Base-by-base conservation (phyloP, 345 rosid species). In the Capsella bursapastoris region DNA sequence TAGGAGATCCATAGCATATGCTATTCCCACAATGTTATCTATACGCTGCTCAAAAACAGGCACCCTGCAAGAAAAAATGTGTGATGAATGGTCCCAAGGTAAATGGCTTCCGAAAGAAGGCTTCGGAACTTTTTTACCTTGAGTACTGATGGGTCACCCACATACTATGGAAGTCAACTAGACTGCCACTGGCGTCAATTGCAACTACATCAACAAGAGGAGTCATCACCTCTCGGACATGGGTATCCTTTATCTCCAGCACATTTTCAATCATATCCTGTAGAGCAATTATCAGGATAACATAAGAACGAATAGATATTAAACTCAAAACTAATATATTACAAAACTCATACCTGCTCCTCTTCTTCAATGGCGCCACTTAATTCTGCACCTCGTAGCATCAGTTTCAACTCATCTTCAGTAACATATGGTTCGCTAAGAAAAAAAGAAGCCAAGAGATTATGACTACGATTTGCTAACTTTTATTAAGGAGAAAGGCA, bases 241-340 rank as follows among this genome's bases (percentile, higher is more conserved):
- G 89, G 8, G 97, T 95, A 82, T 95, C 99, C 75, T 95, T 95
- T 18, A 95, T 92, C 86, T 92, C 99, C 70, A 95, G 84, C 79
- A 95, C 99, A 84, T 95, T 95, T 83, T 95, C 98, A 78, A 95
- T 95, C 98, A 95, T 95, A 81, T 95, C 99, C 99, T 95, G 91
- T 64, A 66, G 71, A 32, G 57, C 41, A 68, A 66, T 52, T 69
- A 57, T 31, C 57, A 50, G 22, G 35, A 64, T 51, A 74, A 59
- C 69, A 62, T 72, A 75, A 32, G 52, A 57, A 28, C 62, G 63
- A 62, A 76, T 31, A 73, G 43, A 57, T 48, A 37, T 65, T 52
- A 48, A 55, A 57, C 64, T 0, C 25, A 62, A 29, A 69, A 48
- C n/a, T 27, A 67, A 47, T 10, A 28, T 28, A 37, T 29, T 40